Evolutionary conservation across 306 rosid genomes (phyloP), one percentile per base, ranked within the genome.

Genomic region (Cicer judaicum): DNA sequence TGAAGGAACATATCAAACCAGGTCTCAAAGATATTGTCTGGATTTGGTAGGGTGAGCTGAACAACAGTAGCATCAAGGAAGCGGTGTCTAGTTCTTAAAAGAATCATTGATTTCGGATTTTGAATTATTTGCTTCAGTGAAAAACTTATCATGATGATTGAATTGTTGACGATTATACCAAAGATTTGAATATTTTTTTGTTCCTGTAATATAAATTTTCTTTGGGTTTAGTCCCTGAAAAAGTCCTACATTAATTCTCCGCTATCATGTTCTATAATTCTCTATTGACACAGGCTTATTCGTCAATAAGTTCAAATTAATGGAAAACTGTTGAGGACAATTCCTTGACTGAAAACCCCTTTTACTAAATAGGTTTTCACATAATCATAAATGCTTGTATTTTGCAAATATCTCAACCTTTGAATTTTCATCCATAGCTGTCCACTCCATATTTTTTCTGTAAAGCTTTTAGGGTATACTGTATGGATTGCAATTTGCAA

Each of bases 1-100:
- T 81, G 67, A 62, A 65, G 64, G 88, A 81, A 11, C 65, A 78
- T 40, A 81, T 85, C 67, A 74, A 65, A 70, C 88, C 85, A 15
- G 79, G 74, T 66, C 85, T 85, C 21, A 74, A 61, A 66, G 84
- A 78, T 7, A 75, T 85, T 74, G 81, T 71, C 8, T 79, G 74
- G 68, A 79, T 70, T 81, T 85, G 79, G 83, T 77, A 81, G 70
- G 81, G 78, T 39, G 85, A 81, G 79, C 59, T 74, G 63, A 60
- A 57, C 16, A 52, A 53, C 69, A 34, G 21, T 42, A 29, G 52
- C 57, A 44, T 29, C 34, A 3, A 29, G 34, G 34, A 9, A n/a
- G 11, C 39, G 55, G 44, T 70, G 59, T 70, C 9, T 36, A n/a
- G 50, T 64, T 15, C 41, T 7, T 53, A 16, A 75, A 67, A 44